Percentiles rank a stretch among this genome's conserved stretches.
These are phyloP conservation scores for Suillus cothurnatus DNA, from an alignment of 768 basidiomycete genomes.

Conservation along the genomic window DNA sequence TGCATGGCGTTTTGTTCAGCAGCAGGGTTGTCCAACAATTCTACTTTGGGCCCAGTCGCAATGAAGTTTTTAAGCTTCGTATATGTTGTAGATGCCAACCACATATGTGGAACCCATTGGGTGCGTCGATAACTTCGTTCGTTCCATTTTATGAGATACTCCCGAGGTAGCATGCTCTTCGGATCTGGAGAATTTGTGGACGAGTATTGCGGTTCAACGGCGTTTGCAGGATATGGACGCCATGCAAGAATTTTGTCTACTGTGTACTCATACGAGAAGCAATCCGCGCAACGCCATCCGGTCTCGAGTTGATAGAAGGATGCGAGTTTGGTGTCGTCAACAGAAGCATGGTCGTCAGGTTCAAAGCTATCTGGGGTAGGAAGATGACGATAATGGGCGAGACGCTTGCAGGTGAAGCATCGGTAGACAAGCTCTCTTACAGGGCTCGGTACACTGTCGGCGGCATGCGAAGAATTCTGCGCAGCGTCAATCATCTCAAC, in stretches of 20 bases:
- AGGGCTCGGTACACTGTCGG: conserved; percentile 20
- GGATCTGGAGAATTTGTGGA: conserved; percentile 46
- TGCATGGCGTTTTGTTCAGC: conserved; percentile 26
- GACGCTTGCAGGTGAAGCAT: conserved; percentile 81
- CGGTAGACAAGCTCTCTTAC: conserved; percentile 67
- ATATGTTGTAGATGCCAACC: conserved; percentile 72
- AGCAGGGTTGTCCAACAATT: conserved; percentile 56
- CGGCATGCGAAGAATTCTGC: conserved; percentile 13
- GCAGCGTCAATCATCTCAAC: conserved; percentile 39
- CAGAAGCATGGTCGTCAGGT: conserved; percentile 28
- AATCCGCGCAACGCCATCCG: conserved; percentile 77
- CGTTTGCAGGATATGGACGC: conserved; percentile 77
- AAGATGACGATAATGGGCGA: conserved; percentile 81
- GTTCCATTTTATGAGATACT: conserved; percentile 92
- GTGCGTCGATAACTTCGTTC: conserved; percentile 75
- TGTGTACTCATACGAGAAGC: conserved; percentile 65
- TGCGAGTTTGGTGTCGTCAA: conserved; percentile 48
- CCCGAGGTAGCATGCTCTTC: conserved; percentile 73
- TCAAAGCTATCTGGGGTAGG: conserved; percentile 44
- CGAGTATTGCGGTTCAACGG: conserved; percentile 50
- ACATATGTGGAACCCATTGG: conserved; percentile 93
- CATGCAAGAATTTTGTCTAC: conserved; percentile 91
- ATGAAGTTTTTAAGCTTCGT: conserved; percentile 80
- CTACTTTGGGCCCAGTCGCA: conserved; percentile 63
- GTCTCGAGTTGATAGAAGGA: conserved; percentile 56